Percentiles rank a stretch among this genome's conserved stretches.
phyloP scores from a whole-genome alignment of 2,329 filamentous ascomycete species.

The Penicillium palitans region DNA sequence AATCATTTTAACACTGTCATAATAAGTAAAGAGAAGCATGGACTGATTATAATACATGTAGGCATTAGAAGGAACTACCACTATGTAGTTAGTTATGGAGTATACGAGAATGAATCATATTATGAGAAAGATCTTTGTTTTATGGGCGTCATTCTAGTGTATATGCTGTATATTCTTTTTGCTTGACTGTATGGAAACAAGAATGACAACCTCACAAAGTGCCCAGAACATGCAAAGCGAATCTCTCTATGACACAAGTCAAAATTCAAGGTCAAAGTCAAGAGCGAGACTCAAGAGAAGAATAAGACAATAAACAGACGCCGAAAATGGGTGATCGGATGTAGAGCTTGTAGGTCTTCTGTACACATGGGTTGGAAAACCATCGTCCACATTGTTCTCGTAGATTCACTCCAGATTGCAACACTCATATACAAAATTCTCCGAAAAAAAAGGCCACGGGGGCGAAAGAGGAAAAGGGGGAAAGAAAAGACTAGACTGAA shows the following conservation, averaged over 20 bases:
- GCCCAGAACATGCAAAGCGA: background rate
- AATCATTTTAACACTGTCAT: background rate
- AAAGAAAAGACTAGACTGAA: background rate
- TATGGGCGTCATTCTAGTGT: background rate
- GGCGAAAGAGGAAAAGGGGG: background rate
- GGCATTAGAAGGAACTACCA: background rate
- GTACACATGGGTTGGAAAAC: background rate
- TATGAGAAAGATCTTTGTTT: background rate
- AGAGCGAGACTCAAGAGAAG: background rate
- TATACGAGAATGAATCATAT: background rate
- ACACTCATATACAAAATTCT: conserved; percentile 14
- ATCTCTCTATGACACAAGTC: background rate
- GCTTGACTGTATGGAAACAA: background rate
- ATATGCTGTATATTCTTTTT: background rate
- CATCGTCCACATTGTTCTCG: conserved; percentile 10
- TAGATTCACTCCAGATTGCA: conserved; percentile 18
- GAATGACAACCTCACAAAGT: background rate
- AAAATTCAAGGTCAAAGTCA: background rate
- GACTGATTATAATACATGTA: background rate
- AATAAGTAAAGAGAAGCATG: background rate
- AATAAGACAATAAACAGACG: background rate
- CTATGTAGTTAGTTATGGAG: too few relatives aligned
- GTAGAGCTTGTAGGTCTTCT: background rate
- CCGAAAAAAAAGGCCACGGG: background rate
- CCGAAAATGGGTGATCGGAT: conserved; percentile 7